phyloP scores from a whole-genome alignment of 352 stramenopile genomes.

The Pythium plurisporium region DNA sequence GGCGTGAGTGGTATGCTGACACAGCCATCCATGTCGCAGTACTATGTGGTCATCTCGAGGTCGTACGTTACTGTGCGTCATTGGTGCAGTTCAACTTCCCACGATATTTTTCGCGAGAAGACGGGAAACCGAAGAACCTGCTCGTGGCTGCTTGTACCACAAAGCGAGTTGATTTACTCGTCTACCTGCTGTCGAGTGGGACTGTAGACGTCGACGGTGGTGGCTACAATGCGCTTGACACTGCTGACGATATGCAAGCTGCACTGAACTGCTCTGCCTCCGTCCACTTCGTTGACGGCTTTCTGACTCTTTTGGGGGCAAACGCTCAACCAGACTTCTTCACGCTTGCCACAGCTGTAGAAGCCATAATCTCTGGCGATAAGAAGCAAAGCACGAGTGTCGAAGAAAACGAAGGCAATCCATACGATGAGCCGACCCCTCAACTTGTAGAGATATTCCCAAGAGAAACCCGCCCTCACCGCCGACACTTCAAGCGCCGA shows the following conservation, averaged over 20 bases:
- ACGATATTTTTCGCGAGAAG: slow-evolving; percentile 37
- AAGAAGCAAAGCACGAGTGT: slow-evolving; percentile 7
- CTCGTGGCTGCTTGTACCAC: slow-evolving; percentile 37
- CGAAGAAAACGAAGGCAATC: neutral
- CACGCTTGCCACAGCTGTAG: slow-evolving; percentile 29
- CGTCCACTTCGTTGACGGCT: slow-evolving; percentile 38
- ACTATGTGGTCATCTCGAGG: slow-evolving; percentile 36
- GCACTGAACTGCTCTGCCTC: slow-evolving; percentile 32
- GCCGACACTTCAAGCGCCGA: slow-evolving; percentile 19
- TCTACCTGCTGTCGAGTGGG: slow-evolving; percentile 33
- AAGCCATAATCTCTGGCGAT: slow-evolving; percentile 21
- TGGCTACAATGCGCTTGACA: slow-evolving; percentile 33
- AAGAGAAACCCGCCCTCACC: neutral
- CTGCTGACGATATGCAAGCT: slow-evolving; percentile 39
- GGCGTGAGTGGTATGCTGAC: slow-evolving; percentile 23
- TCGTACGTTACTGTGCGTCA: slow-evolving; percentile 36
- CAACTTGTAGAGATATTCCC: neutral
- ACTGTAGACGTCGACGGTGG: slow-evolving; percentile 20
- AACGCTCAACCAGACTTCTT: slow-evolving; percentile 31
- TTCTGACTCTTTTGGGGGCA: slow-evolving; percentile 30
- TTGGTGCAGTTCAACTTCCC: slow-evolving; percentile 45
- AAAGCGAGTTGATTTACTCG: slow-evolving; percentile 30
- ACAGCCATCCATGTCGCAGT: slow-evolving; percentile 52
- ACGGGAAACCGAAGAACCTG: slow-evolving; percentile 36
- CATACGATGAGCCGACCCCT: neutral